Percentiles rank a stretch among this genome's conserved stretches.
Evolutionary conservation across 2,329 filamentous ascomycete genomes (phyloP).

Genomic region (Ilyonectria mors-panacis): DNA sequence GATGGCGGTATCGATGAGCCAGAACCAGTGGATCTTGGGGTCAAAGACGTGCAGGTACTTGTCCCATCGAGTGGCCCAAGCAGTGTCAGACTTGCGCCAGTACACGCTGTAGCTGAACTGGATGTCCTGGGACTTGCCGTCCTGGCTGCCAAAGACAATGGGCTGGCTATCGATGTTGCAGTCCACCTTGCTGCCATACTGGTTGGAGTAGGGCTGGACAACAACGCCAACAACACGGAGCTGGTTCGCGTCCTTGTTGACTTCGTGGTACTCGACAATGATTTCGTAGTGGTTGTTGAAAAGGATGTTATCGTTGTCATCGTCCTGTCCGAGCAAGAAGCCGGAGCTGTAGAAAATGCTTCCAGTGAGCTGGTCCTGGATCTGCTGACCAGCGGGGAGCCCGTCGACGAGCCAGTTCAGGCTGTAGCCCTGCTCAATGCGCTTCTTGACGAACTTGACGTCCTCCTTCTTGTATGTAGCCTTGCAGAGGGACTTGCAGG

Average conservation of each 20-base stretch:
- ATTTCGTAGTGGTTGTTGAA: conserved; percentile 99
- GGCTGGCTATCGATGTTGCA: conserved; percentile 73
- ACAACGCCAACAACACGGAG: conserved; percentile 93
- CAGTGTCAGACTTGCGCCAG: conserved; percentile 87
- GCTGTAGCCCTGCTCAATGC: conserved; percentile 89
- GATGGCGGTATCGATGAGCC: conserved; percentile 93
- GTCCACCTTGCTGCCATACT: conserved; percentile 70
- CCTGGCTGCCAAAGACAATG: conserved; percentile 74
- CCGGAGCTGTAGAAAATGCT: conserved; percentile 92
- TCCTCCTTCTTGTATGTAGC: conserved; percentile 75
- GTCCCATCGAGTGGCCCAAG: conserved; percentile 98
- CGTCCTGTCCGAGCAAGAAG: conserved; percentile 79
- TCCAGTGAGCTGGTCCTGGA: conserved; percentile 81
- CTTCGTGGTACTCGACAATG: conserved; percentile 90
- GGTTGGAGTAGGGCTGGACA: conserved; percentile 84
- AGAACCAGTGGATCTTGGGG: conserved; percentile 99
- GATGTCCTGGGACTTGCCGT: conserved; percentile 69
- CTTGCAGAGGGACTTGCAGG: conserved; percentile 85
- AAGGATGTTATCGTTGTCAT: conserved; percentile 69
- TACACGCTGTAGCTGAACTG: conserved; percentile 93
- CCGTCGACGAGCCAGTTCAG: conserved; percentile 98
- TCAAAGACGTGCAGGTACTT: conserved; percentile 98
- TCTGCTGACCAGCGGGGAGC: conserved; percentile 88
- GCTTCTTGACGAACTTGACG: conserved; percentile 84
- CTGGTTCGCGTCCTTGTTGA: conserved; percentile 75